Conservation (phyloP, 108 stramenopile species). For the Fistulifera pelliculosa region DNA sequence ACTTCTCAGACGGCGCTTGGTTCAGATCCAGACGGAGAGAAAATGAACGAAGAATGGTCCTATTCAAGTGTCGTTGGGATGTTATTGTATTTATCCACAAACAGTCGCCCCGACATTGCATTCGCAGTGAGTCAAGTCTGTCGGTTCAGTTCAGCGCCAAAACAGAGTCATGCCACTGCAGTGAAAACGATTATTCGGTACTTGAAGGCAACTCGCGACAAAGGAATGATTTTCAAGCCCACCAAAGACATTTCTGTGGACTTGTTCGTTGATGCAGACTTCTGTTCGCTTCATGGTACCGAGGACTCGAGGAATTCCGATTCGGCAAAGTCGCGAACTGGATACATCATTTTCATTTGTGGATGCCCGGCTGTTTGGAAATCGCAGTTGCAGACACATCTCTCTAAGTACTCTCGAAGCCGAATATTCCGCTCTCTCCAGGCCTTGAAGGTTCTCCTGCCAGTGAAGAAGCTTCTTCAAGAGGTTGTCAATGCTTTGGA, state of each 20-base stretch:
- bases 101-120: conserved; percentile 24
- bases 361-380: conserved; percentile 33
- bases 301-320: not conserved
- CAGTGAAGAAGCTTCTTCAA: conserved; percentile 15
- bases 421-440: too few species aligned
- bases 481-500: conserved; percentile 5
- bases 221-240: conserved; percentile 17
- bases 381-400: conserved; percentile 22
- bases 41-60: conserved; percentile 20
- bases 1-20: conserved; percentile 16
- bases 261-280: conserved; percentile 9
- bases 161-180: conserved; percentile 25
- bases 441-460: conserved; percentile 9
- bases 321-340: conserved; percentile 13
- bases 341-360: conserved; percentile 17
- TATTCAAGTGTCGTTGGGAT: conserved; percentile 32
- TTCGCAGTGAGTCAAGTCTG: conserved; percentile 26
- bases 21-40: conserved; percentile 20
- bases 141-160: conserved; percentile 19
- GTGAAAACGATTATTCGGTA: conserved; percentile 39
- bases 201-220: conserved; percentile 12
- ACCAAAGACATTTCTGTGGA: conserved; percentile 4
- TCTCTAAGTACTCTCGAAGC: conserved; percentile 10
- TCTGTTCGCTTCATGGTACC: not conserved
- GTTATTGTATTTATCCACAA: conserved; percentile 22